phyloP scores from a whole-genome alignment of 2,329 filamentous ascomycete genomes.

The Beauveria bassiana region DNA sequence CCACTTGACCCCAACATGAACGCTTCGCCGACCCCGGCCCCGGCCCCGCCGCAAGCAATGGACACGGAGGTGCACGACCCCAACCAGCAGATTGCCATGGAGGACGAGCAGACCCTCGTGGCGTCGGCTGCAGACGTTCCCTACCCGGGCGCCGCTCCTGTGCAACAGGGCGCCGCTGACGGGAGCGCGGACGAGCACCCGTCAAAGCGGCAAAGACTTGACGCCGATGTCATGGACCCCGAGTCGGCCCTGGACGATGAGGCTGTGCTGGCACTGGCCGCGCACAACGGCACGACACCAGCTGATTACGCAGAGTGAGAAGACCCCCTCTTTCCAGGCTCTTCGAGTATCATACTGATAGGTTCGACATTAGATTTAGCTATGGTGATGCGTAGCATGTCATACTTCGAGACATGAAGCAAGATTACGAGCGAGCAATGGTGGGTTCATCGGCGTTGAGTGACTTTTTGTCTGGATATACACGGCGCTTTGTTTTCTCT shows the following conservation, averaged over 20 bases:
- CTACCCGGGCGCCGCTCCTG: neutral
- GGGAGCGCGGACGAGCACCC: conserved; percentile 23
- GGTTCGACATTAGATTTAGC: conserved; percentile 24
- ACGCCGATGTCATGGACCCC: conserved; percentile 24
- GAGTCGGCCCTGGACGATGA: conserved; percentile 37
- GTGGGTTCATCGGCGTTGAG: neutral
- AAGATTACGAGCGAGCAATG: neutral
- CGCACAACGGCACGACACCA: conserved; percentile 33
- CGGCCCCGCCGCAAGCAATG: neutral
- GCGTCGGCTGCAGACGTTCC: neutral
- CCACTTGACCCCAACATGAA: neutral
- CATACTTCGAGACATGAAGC: neutral
- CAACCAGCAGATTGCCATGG: conserved; percentile 1
- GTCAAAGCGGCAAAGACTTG: conserved; percentile 34
- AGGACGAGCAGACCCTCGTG: conserved; percentile 4
- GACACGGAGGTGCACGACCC: neutral
- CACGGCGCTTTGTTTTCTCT: neutral
- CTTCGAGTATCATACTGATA: conserved; percentile 6
- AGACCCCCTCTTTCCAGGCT: neutral
- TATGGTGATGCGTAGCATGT: conserved; percentile 32
- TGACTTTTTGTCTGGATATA: neutral
- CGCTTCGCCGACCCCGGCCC: neutral
- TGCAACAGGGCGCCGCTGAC: neutral
- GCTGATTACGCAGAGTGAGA: conserved; percentile 37
- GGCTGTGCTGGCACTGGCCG: conserved; percentile 39